Conservation (phyloP, 1,139 yeast genomes). For the Sugiyamaella paludigena region DNA sequence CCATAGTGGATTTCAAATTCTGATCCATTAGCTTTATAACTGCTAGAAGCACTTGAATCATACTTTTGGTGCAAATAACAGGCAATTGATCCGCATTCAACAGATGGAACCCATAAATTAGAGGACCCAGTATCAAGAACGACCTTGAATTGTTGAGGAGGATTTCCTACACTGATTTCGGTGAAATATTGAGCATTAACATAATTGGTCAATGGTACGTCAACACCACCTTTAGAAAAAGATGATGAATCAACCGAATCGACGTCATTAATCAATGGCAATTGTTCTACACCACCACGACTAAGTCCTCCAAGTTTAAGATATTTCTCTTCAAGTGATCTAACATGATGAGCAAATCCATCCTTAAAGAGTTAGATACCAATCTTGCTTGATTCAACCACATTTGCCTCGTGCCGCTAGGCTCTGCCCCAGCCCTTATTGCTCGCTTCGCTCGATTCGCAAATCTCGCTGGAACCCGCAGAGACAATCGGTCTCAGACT, state of each 20-base stretch:
- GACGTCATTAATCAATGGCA: constrained; percentile 36
- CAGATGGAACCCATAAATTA: constrained; percentile 92
- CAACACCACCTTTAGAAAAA: constrained; percentile 47
- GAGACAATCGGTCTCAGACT: too few species aligned
- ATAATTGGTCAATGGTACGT: constrained; percentile 85
- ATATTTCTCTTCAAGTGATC: constrained; percentile 73
- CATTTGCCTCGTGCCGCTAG: constrained; percentile 8
- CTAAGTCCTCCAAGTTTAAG: constrained; percentile 47
- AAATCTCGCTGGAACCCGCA: too few species aligned
- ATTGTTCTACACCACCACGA: constrained; percentile 27
- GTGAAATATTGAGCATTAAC: constrained; percentile 93
- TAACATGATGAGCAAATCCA: constrained; percentile 59
- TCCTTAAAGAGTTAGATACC: constrained; percentile 17
- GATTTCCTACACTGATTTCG: constrained; percentile 86
- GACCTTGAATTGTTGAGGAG: constrained; percentile 81
- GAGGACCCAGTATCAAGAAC: constrained; percentile 91
- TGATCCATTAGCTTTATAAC: constrained; percentile 83
- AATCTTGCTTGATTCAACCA: neutral
- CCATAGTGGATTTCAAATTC: constrained; percentile 86
- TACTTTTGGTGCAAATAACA: constrained; percentile 91
- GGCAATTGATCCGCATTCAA: constrained; percentile 87
- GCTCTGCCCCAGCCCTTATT: constrained; percentile 4
- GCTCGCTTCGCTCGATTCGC: too few species aligned
- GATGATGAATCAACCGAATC: constrained; percentile 27
- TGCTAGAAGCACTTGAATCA: constrained; percentile 73